These are phyloP conservation scores for Aureobasidium sp. DNA, from an alignment of 2,329 filamentous ascomycete species.

Conservation along the genomic window DNA sequence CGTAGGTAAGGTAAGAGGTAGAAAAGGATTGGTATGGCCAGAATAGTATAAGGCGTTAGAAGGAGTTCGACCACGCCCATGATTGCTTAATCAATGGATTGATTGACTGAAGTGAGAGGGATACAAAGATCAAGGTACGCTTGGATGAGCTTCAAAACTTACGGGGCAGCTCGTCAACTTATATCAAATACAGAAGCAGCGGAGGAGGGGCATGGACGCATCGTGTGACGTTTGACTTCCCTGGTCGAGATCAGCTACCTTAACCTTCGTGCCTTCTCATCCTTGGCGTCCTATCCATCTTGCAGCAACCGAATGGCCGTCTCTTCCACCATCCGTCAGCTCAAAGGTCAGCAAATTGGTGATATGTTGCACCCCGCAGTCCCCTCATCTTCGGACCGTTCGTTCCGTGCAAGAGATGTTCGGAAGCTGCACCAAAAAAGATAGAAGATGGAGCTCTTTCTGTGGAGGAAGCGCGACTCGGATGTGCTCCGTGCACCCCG, in stretches of 20 bases:
- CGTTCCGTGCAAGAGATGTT: neutral
- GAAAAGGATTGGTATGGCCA: conserved; percentile 42
- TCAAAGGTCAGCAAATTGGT: no score
- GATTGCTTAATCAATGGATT: neutral
- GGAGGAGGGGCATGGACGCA: neutral
- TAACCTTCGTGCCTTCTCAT: neutral
- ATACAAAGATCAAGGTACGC: neutral
- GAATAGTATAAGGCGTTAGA: conserved; percentile 37
- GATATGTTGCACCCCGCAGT: no score
- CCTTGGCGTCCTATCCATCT: neutral
- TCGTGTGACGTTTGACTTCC: neutral
- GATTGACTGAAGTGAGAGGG: neutral
- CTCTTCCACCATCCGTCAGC: no score
- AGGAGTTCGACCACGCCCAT: conserved; percentile 31
- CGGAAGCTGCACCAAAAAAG: neutral
- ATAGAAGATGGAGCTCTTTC: neutral
- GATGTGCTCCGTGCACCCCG: neutral
- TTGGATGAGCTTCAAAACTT: neutral
- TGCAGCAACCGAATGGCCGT: neutral
- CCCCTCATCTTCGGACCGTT: neutral
- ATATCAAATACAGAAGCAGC: neutral
- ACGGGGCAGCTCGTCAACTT: neutral
- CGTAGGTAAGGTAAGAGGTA: conserved; percentile 54
- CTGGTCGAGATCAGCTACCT: neutral
- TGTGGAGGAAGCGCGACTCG: neutral